Conservation (phyloP, 225 moss, liverwort and hornwort genomes). For the Sphagnum tenellum region DNA sequence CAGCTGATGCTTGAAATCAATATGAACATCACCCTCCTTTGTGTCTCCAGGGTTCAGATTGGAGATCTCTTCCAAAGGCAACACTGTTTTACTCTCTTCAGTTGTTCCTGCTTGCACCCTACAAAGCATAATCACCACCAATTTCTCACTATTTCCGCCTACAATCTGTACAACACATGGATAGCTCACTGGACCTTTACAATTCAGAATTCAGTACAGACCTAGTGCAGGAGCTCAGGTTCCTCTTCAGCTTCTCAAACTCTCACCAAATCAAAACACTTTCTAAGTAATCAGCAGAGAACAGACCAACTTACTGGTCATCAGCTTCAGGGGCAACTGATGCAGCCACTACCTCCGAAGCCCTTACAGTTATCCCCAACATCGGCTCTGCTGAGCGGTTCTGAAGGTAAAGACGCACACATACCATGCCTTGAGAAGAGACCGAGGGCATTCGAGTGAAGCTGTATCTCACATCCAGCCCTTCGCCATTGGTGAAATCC, state of each 20-base stretch:
- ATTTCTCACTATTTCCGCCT: neutral
- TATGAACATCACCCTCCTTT: slow-evolving; percentile 40
- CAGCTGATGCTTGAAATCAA: slow-evolving; percentile 53
- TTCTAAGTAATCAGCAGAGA: neutral
- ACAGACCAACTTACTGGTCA: neutral
- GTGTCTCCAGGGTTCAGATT: slow-evolving; percentile 47
- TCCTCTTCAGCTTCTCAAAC: too few species aligned
- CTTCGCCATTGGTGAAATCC: slow-evolving; percentile 90
- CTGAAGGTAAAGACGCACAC: slow-evolving; percentile 45
- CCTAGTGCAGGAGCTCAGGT: too few species aligned
- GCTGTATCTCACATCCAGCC: slow-evolving; percentile 68
- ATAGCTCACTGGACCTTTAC: too few species aligned
- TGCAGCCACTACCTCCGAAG: slow-evolving; percentile 22
- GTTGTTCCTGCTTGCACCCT: slow-evolving; percentile 29
- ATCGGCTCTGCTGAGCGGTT: slow-evolving; percentile 60
- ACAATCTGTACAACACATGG: too few species aligned
- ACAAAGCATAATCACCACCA: slow-evolving; percentile 6
- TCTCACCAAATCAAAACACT: slow-evolving; percentile 6
- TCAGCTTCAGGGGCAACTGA: neutral
- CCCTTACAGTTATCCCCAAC: slow-evolving; percentile 43
- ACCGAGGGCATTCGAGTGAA: slow-evolving; percentile 26
- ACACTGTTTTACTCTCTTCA: slow-evolving; percentile 14
- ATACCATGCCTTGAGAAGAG: slow-evolving; percentile 28
- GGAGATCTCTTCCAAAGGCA: slow-evolving; percentile 34
- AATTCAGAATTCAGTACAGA: too few species aligned